These are phyloP conservation scores for Flaveria linearis DNA, from an alignment of 129 eudicot species.

Conservation along the genomic window DNA sequence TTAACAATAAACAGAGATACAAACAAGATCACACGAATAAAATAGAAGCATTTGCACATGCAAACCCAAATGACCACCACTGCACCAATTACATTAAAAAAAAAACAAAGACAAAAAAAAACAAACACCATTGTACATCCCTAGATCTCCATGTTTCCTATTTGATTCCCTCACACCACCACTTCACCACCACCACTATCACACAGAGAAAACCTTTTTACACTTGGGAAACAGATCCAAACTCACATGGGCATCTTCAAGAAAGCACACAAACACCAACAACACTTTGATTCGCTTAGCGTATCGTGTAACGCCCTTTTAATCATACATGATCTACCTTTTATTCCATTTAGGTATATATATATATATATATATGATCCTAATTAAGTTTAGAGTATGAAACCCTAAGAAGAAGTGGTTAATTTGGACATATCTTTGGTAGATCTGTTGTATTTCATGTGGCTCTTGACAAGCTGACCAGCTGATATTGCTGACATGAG, in stretches of 20 bases:
- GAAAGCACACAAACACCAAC: conserved; percentile 5
- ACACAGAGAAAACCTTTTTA: conserved; percentile 33
- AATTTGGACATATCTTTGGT: conserved; percentile 45
- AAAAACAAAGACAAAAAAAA: background rate
- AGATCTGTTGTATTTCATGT: conserved; percentile 78
- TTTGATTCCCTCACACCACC: conserved; percentile 22
- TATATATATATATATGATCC: background rate
- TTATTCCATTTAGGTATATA: background rate
- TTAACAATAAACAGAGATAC: conserved; percentile 8
- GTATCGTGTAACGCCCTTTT: background rate
- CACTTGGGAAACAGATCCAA: conserved; percentile 37
- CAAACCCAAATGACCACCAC: conserved; percentile 25
- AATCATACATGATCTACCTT: background rate
- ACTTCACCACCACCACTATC: conserved; percentile 1
- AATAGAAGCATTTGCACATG: conserved; percentile 31
- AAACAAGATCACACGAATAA: conserved; percentile 16
- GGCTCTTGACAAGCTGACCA: conserved; percentile 77
- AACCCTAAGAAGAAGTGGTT: conserved; percentile 22
- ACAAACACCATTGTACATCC: conserved; percentile 14
- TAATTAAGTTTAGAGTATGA: background rate
- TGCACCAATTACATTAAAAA: conserved; percentile 3
- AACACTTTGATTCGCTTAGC: background rate
- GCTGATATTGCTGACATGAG: conserved; percentile 77
- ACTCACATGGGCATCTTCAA: conserved; percentile 39
- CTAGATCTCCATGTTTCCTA: conserved; percentile 27